A percentile compares a stretch with the other conserved stretches of the same genome.
These are phyloP conservation scores for Colletotrichum chlorophyti DNA, from an alignment of 2,329 filamentous ascomycete species.

Conservation along the genomic window DNA sequence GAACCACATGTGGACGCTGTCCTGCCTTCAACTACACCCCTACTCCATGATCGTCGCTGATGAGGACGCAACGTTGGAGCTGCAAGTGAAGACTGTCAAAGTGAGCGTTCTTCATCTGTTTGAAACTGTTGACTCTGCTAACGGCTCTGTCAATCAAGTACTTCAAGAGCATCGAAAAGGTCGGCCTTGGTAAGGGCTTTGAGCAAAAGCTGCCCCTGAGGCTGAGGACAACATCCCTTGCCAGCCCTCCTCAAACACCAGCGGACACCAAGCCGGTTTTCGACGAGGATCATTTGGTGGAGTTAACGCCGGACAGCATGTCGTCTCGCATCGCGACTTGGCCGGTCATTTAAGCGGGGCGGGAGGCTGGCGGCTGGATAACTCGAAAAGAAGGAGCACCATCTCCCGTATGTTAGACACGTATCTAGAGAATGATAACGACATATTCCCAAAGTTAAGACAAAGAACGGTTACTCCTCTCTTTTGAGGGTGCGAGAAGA, in stretches of 20 bases:
- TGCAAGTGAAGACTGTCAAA: conserved; percentile 71
- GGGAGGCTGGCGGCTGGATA: background rate
- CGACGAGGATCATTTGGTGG: conserved; percentile 16
- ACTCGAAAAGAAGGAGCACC: too few relatives aligned
- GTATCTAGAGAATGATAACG: too few relatives aligned
- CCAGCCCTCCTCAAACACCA: conserved; percentile 31
- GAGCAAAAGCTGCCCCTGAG: conserved; percentile 49
- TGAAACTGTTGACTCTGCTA: background rate
- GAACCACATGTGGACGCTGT: conserved; percentile 84
- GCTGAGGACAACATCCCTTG: conserved; percentile 24
- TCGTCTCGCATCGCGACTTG: conserved; percentile 27
- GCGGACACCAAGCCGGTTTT: conserved; percentile 16
- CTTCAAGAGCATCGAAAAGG: conserved; percentile 67
- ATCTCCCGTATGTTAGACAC: too few relatives aligned
- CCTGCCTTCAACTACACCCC: conserved; percentile 74
- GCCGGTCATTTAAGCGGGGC: conserved; percentile 10
- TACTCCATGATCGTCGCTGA: conserved; percentile 78
- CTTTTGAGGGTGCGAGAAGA: too few relatives aligned
- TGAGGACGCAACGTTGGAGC: conserved; percentile 71
- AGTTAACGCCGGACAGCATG: conserved; percentile 31
- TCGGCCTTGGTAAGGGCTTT: conserved; percentile 53
- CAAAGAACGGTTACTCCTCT: too few relatives aligned
- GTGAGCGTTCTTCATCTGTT: conserved; percentile 28
- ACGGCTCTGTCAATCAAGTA: conserved; percentile 7
- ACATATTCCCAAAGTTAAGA: too few relatives aligned